phyloP scores from a whole-genome alignment of 2,329 filamentous ascomycete species.

The Colletotrichum endophyticum region DNA sequence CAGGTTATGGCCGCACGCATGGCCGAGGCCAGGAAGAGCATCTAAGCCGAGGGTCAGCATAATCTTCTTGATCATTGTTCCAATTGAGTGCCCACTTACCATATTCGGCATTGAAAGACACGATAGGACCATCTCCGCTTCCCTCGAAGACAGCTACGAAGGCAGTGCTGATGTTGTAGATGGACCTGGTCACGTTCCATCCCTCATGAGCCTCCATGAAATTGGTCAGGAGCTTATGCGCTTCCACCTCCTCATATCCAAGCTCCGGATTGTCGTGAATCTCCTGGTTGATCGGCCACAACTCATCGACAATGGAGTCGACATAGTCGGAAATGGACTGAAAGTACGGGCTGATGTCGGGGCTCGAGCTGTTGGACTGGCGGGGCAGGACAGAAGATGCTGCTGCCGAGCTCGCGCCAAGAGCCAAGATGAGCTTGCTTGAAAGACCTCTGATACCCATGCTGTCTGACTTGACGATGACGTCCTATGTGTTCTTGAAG shows the following conservation, averaged over 20 bases:
- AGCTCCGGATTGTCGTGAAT: slow-evolving; percentile 51
- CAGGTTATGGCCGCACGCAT: slow-evolving; percentile 42
- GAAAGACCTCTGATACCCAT: not conserved
- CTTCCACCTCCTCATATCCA: slow-evolving; percentile 45
- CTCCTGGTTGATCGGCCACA: slow-evolving; percentile 43
- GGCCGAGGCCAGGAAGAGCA: slow-evolving; percentile 38
- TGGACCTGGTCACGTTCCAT: slow-evolving; percentile 44
- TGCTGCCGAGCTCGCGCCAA: not conserved
- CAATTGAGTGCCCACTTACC: slow-evolving; percentile 17
- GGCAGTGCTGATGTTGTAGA: slow-evolving; percentile 46
- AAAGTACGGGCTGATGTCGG: not conserved
- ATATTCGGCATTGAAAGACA: slow-evolving; percentile 48
- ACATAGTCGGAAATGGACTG: slow-evolving; percentile 22
- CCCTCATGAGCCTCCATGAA: slow-evolving; percentile 38
- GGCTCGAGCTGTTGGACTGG: not conserved
- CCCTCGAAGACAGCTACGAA: slow-evolving; percentile 47
- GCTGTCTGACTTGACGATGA: not conserved
- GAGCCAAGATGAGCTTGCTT: not conserved
- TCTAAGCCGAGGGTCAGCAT: slow-evolving; percentile 24
- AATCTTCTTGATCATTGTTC: not conserved
- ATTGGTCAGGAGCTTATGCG: slow-evolving; percentile 43
- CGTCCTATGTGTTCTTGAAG: not conserved
- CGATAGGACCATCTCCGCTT: slow-evolving; percentile 37
- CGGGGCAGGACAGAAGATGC: not conserved
- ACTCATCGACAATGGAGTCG: slow-evolving; percentile 17